Base-by-base conservation (phyloP, 345 rosid species). In the Salix brachista region DNA sequence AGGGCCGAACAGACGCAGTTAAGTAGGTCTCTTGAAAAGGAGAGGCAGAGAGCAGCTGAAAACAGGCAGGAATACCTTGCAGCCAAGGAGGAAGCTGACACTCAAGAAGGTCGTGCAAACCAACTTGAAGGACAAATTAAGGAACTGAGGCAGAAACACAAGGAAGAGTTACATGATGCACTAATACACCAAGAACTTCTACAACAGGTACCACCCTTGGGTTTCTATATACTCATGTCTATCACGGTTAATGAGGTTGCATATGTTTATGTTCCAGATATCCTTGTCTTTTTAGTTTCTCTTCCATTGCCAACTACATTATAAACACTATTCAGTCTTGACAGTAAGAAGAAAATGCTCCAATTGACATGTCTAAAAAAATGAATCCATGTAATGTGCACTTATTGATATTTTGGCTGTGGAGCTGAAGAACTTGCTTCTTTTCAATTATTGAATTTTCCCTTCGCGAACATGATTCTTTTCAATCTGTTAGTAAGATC, bases 21-120 rank as follows among this genome's bases (percentile, higher is more conserved):
- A 83, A 88, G 91, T 75, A 92, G 84, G 92, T 92, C 99, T 32
- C 94, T 96, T 30, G 99, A 96, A 81, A 96, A 92, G 87, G 99
- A 96, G 85, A 90, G 99, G 80, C 97, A 94, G 81, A 88, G 98
- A 85, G 98, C 99, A 41, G 92, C 97, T 84, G 98, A 94, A 80
- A 92, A 89, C 85, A 88, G 98, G 81, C 98, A 96, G 79, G 99
- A 96, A 75, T 96, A 90, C 84, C 92, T 94, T 79, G 92, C 94
- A 76, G 98, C 93, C 76, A 96, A 92, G 91, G 98, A 96, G 86
- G 97, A 91, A 88, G 99, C 94, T 66, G 98, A 94, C 81, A 94
- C 98, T 80, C 92, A 87, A 67, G 96, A 88, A 88, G 98, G 91
- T 79, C 96, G 96, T 80, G 98, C 83, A 77, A 91, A 84, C 77